phyloP scores from a whole-genome alignment of 2,329 filamentous ascomycete genomes.

The Arthrobotrys conoides region DNA sequence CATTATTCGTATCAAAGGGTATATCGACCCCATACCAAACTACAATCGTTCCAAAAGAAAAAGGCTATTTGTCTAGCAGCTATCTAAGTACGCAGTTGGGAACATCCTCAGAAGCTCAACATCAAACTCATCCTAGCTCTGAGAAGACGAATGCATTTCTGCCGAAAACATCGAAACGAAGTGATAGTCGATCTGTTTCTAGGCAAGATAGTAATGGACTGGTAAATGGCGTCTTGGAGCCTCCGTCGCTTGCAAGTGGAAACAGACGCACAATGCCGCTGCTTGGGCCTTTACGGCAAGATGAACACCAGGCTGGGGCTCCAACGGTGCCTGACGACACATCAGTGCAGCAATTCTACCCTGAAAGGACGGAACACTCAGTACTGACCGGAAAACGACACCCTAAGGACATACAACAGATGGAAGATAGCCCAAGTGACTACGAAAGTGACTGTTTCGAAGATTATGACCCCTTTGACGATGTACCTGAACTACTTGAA shows the following conservation, averaged over 20 bases:
- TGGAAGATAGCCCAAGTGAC: neutral
- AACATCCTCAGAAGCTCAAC: neutral
- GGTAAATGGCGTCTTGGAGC: neutral
- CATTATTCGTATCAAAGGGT: neutral
- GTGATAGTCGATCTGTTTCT: neutral
- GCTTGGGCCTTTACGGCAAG: constrained; percentile 16
- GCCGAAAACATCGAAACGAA: neutral
- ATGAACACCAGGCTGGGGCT: neutral
- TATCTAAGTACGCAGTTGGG: neutral
- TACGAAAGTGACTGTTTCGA: constrained; percentile 61
- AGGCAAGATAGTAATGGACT: constrained; percentile 9
- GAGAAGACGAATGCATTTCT: neutral
- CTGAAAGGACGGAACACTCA: constrained; percentile 12
- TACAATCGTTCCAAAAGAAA: neutral
- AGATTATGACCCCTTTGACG: constrained; percentile 62
- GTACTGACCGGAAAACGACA: constrained; percentile 23
- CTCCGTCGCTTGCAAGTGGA: neutral
- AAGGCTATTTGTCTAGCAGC: neutral
- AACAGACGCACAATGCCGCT: constrained; percentile 3
- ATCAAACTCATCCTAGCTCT: neutral
- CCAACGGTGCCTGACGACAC: neutral
- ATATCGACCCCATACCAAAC: neutral
- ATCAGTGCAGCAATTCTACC: constrained; percentile 10
- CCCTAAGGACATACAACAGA: neutral
- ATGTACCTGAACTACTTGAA: constrained; percentile 43